Evolutionary conservation across 2,329 filamentous ascomycete species (phyloP).

Genomic region (Geosmithia putterillii): DNA sequence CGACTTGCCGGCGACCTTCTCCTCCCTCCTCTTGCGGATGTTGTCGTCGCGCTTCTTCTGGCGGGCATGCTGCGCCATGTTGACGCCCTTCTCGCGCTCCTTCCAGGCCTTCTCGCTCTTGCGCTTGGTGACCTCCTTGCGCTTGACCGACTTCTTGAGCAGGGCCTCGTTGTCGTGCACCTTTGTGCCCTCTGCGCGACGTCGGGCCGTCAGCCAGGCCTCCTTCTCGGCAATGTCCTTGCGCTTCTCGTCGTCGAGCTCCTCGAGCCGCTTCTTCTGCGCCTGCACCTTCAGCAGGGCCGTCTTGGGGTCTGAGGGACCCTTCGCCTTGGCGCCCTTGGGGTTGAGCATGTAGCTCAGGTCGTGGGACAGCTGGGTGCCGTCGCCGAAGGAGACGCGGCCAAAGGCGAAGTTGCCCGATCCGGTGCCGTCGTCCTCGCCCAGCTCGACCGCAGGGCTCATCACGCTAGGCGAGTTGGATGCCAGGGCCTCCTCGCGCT

Average conservation of each 20-base stretch:
- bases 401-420: constrained; percentile 75
- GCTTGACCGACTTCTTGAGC: constrained; percentile 89
- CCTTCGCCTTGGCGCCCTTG: constrained; percentile 51
- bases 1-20: constrained; percentile 49
- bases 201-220: constrained; percentile 81
- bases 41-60: constrained; percentile 78
- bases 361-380: constrained; percentile 64
- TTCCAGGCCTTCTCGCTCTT: constrained; percentile 87
- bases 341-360: constrained; percentile 42
- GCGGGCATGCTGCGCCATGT: constrained; percentile 63
- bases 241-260: constrained; percentile 67
- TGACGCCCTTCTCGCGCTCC: constrained; percentile 59
- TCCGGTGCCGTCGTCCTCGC: constrained; percentile 20
- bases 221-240: constrained; percentile 89
- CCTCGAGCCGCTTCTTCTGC: constrained; percentile 68
- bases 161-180: constrained; percentile 76
- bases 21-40: constrained; percentile 59
- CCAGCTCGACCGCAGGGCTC: constrained; percentile 39
- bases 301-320: constrained; percentile 72
- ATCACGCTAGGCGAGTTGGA: constrained; percentile 50
- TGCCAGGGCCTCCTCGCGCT: constrained; percentile 50
- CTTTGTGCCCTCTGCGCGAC: constrained; percentile 78
- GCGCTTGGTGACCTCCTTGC: constrained; percentile 79
- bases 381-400: constrained; percentile 81
- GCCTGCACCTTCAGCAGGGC: constrained; percentile 78